Percentiles rank a stretch among this genome's conserved stretches.
Evolutionary conservation across 495 filamentous ascomycete genomes (phyloP).

Genomic region (Daldinia childiae): DNA sequence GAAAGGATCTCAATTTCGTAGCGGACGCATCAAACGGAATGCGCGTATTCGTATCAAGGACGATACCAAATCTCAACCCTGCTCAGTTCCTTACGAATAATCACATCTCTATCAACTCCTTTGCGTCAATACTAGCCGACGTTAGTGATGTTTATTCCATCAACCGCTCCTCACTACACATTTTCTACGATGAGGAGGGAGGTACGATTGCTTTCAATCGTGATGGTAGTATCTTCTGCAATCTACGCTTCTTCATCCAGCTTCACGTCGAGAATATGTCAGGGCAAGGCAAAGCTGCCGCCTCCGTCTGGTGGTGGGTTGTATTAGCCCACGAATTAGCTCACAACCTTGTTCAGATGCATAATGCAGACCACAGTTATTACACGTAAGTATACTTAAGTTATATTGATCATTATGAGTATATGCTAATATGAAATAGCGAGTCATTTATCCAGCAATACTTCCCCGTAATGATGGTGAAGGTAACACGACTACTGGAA

Average conservation of each 20-base stretch:
- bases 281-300: conserved; percentile 64
- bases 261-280: conserved; percentile 66
- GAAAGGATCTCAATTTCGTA: conserved; percentile 80
- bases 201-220: conserved; percentile 93
- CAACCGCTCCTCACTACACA: conserved; percentile 69
- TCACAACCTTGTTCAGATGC: conserved; percentile 85
- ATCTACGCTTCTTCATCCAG: conserved; percentile 84
- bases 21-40: conserved; percentile 76
- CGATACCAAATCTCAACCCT: conserved; percentile 55
- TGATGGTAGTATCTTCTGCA: conserved; percentile 89
- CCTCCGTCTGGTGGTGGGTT: conserved; percentile 90
- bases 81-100: conserved; percentile 71
- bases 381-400: conserved; percentile 69
- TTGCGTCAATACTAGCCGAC: conserved; percentile 75
- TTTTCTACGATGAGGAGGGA: conserved; percentile 84
- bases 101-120: conserved; percentile 69
- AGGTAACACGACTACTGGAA: conserved; percentile 42
- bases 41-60: conserved; percentile 74
- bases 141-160: conserved; percentile 76
- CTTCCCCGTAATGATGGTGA: conserved; percentile 58
- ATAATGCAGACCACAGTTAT: conserved; percentile 84
- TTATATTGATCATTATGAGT: not conserved
- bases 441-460: conserved; percentile 63
- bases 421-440: conserved; percentile 43
- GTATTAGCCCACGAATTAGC: conserved; percentile 92